Conservation (phyloP, 2,329 filamentous ascomycete species). For the Monilinia laxa region DNA sequence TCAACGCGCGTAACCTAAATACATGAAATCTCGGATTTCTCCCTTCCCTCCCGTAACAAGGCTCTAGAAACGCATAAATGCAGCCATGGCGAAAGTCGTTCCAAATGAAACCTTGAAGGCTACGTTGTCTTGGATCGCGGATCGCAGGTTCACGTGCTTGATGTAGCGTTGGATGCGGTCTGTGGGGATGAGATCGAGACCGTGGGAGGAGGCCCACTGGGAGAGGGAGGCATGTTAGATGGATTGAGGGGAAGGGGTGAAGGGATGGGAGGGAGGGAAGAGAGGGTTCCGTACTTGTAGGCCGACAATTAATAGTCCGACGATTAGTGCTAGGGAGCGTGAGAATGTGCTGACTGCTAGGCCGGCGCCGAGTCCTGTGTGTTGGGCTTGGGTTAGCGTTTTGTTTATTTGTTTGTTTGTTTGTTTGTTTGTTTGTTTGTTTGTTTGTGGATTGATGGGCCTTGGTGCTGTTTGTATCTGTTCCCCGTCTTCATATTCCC, state of each 20-base stretch:
- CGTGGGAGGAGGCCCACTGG: constrained; percentile 51
- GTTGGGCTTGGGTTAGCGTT: neutral
- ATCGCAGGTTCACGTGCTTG: constrained; percentile 49
- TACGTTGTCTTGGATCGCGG: constrained; percentile 41
- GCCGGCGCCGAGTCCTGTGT: constrained; percentile 34
- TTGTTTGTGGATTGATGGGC: neutral
- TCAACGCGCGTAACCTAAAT: neutral
- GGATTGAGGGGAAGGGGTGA: neutral
- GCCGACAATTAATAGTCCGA: constrained; percentile 63
- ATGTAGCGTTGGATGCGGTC: constrained; percentile 49
- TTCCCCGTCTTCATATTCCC: too few species aligned
- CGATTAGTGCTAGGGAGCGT: constrained; percentile 64
- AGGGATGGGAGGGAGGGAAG: too few species aligned
- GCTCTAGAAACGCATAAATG: constrained; percentile 56
- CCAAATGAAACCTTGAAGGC: constrained; percentile 58
- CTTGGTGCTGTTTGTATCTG: neutral
- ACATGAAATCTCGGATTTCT: neutral
- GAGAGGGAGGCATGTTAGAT: constrained; percentile 20
- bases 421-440: too few species aligned
- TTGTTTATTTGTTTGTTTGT: too few species aligned
- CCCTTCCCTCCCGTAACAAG: neutral
- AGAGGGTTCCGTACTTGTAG: constrained; percentile 32
- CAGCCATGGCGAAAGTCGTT: constrained; percentile 69
- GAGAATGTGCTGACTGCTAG: constrained; percentile 69
- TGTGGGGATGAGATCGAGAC: constrained; percentile 47